Percentiles rank a stretch among this genome's conserved stretches.
phyloP scores from a whole-genome alignment of 2,329 filamentous ascomycete genomes.

The Fusarium odoratissimum region DNA sequence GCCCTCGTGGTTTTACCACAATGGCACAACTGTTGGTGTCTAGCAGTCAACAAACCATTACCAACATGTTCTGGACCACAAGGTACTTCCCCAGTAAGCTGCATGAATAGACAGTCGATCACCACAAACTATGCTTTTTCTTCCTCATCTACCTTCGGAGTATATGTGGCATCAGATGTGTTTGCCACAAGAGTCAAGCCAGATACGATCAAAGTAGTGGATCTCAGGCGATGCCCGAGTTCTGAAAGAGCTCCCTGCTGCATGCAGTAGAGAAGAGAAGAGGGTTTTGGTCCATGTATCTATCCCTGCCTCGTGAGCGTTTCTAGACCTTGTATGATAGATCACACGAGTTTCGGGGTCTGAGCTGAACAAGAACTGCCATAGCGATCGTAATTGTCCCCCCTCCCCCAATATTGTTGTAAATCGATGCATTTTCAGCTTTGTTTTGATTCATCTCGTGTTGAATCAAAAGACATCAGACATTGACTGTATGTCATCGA shows the following conservation, averaged over 20 bases:
- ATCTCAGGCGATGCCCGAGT: background rate
- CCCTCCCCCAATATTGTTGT: background rate
- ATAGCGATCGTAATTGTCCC: background rate
- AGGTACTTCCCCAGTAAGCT: background rate
- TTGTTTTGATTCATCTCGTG: background rate
- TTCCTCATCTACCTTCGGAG: background rate
- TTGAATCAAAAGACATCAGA: background rate
- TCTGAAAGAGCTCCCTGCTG: background rate
- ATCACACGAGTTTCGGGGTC: constrained; percentile 8
- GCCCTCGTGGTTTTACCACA: constrained; percentile 10
- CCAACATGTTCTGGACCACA: background rate
- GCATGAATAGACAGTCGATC: background rate
- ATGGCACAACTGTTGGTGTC: constrained; percentile 3
- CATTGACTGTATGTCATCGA: background rate
- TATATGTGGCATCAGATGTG: background rate
- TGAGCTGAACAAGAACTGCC: constrained; percentile 1
- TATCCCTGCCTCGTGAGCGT: background rate
- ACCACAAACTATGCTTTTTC: background rate
- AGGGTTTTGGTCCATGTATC: background rate
- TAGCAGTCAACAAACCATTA: background rate
- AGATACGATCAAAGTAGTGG: background rate
- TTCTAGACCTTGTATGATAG: constrained; percentile 15
- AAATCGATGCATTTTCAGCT: background rate
- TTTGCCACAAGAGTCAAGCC: background rate
- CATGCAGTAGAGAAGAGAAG: background rate